Conservation (phyloP, 1,284 basidiomycete species). For the Cystobasidium slooffiae region DNA sequence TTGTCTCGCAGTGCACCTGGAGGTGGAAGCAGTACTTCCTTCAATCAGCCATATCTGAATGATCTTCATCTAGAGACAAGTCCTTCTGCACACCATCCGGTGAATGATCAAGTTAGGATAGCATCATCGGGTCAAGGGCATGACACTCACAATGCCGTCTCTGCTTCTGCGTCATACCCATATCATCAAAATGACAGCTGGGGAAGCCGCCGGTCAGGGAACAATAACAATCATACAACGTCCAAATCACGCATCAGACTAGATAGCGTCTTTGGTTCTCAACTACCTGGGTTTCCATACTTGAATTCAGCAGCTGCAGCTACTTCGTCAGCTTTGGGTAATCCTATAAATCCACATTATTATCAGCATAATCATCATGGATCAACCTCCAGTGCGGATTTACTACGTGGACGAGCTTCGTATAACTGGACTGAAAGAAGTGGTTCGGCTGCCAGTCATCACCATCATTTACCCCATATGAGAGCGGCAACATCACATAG, state of each 20-base stretch:
- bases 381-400: background rate
- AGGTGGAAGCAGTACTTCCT: constrained; percentile 4
- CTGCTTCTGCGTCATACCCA: background rate
- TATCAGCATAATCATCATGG: background rate
- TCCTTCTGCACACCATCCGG: background rate
- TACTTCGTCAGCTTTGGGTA: constrained; percentile 27
- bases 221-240: constrained; percentile 1
- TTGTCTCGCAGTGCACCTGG: constrained; percentile 1
- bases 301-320: constrained; percentile 39
- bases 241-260: constrained; percentile 32
- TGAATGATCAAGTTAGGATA: constrained; percentile 1
- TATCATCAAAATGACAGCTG: constrained; percentile 24
- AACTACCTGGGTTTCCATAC: constrained; percentile 42
- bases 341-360: constrained; percentile 23
- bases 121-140: background rate
- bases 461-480: background rate
- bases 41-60: constrained; percentile 19
- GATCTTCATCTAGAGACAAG: background rate
- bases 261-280: constrained; percentile 36
- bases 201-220: constrained; percentile 13
- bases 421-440: constrained; percentile 30
- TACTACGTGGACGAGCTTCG: constrained; percentile 15
- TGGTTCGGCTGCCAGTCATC: background rate
- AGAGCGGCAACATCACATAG: constrained; percentile 14
- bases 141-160: background rate